phyloP scores from a whole-genome alignment of 2,329 filamentous ascomycete species.

The Pseudocercospora fuligena region DNA sequence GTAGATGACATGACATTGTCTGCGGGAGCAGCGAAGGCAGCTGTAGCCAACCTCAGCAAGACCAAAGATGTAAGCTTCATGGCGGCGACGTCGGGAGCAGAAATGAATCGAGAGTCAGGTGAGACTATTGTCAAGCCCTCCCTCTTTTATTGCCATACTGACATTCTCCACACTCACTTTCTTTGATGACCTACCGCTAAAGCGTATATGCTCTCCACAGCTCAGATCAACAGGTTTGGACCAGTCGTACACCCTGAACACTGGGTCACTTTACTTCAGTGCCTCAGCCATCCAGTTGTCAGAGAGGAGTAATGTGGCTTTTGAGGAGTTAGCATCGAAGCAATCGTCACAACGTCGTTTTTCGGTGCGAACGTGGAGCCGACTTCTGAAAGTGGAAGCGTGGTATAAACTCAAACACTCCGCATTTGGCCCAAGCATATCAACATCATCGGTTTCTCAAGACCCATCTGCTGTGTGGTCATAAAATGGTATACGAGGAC shows the following conservation, averaged over 20 bases:
- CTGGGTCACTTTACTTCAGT: background rate
- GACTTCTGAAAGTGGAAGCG: background rate
- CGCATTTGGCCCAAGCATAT: background rate
- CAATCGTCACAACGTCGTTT: background rate
- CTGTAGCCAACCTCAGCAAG: constrained; percentile 9
- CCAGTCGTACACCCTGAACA: background rate
- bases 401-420: background rate
- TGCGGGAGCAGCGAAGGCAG: constrained; percentile 10
- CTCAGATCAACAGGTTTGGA: no score
- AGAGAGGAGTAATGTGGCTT: background rate
- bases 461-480: background rate
- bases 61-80: constrained; percentile 5
- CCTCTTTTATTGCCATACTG: background rate
- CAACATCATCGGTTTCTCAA: background rate
- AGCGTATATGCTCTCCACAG: no score
- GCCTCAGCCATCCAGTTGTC: background rate
- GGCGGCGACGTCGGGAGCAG: background rate
- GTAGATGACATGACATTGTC: no score
- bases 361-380: background rate
- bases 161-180: background rate
- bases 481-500: background rate
- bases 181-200: background rate
- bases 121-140: no score
- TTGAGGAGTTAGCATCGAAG: background rate
- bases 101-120: background rate